Evolutionary conservation across 2,329 filamentous ascomycete genomes (phyloP).

Genomic region (Paracamarosporium sp.): DNA sequence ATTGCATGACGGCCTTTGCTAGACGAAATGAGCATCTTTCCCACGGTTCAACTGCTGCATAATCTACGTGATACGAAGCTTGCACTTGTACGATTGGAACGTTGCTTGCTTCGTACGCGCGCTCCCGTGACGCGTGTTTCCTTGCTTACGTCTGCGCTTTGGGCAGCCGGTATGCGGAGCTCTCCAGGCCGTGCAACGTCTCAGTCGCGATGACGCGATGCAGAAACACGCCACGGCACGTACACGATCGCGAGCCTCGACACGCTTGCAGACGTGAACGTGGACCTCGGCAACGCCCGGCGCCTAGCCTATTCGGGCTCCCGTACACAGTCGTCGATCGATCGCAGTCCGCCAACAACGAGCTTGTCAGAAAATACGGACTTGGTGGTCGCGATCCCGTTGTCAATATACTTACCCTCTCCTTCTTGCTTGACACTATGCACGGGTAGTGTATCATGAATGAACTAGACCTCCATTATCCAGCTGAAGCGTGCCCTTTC

Average conservation of each 20-base stretch:
- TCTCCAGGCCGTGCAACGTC: background rate
- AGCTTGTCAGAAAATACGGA: background rate
- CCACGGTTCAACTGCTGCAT: background rate
- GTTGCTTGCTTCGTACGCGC: background rate
- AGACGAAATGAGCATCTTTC: background rate
- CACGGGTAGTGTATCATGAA: slow-evolving; percentile 25
- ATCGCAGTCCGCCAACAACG: background rate
- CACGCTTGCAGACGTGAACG: background rate
- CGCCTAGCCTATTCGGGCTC: background rate
- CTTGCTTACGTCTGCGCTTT: background rate
- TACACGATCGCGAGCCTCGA: background rate
- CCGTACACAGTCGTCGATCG: background rate
- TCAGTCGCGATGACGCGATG: slow-evolving; percentile 3
- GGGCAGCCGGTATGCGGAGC: background rate
- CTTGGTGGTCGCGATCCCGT: background rate
- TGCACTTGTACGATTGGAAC: background rate
- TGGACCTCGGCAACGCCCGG: slow-evolving; percentile 7
- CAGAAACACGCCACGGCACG: background rate
- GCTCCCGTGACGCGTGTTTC: background rate
- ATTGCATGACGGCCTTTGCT: background rate
- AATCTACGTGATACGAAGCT: background rate
- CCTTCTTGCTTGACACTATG: background rate
- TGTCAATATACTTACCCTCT: background rate
- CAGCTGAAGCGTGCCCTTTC: slow-evolving; percentile 60
- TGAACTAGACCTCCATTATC: slow-evolving; percentile 48